Evolutionary conservation across 1,284 basidiomycete genomes (phyloP), one percentile per base, ranked within the genome.

Genomic region (Rhizoctonia solani): DNA sequence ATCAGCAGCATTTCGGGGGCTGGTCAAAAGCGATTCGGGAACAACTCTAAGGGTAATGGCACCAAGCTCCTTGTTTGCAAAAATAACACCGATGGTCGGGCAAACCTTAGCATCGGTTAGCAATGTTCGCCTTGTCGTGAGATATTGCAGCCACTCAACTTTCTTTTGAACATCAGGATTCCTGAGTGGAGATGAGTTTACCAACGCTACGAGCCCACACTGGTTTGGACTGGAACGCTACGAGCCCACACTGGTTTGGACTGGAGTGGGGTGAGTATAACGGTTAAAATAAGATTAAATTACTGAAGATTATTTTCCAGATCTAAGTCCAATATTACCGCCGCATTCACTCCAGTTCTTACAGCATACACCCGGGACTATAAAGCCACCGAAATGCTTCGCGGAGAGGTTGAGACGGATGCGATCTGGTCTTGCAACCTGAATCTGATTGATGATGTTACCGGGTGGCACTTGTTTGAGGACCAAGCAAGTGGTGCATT

Each of bases 11-110:
- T 66, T 14, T 30, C 2, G 2, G 63, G 63, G 4, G 25, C 52
- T 1, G 63, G 52, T 4, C 23, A 41, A 14, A 66, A 66, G 32
- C 63, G 63, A 29, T 54, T 54, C 21, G 63, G 63, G 8, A 19
- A 30, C 11, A 27, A 23, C 9, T 25, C n/a, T 27, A 66, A 66
- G 52, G 50, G 52, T 1, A 52, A 47, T 5, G 63, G 39, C 1
- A 54, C 39, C 42, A 54, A 52, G 19, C 52, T 66, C 16, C 63
- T 66, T 19, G 63, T 66, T 8, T 66, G 63, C 63, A 66, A 66
- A 42, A 66, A 66, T 32, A 54, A 66, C 52, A 66, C 49, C 41
- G 14, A 42, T n/a, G 16, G 19, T 2, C 37, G 63, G 14, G 63
- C 63, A n/a, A 52, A 66, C 32, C 16, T 66, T 23, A 66, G 63